Evolutionary conservation across 1,284 basidiomycete genomes (phyloP), one percentile per base, ranked within the genome.

Genomic region (Boletus mariae): DNA sequence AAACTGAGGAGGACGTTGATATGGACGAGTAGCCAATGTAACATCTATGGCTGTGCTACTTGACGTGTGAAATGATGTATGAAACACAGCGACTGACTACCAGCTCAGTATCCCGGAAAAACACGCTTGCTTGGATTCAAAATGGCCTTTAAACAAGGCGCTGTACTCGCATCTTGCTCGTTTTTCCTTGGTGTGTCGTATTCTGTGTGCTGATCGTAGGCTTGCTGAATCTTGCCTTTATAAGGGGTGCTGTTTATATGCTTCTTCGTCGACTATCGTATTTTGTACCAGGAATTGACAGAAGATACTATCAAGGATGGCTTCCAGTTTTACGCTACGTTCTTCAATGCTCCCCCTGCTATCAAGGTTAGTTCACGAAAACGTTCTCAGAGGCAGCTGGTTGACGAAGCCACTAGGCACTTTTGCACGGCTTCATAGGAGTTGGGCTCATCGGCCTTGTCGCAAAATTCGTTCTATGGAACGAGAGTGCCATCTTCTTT

Each of bases 401-500:
- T 58, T 61, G 42, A 56, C 47, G 17, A 49, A 25, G 43, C 28
- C 17, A 2, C 28, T 35, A 93, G 92, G 89, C 89, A 1, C 75
- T 94, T 47, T 76, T 95, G 58, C 92, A 95, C 70, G 87, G 81
- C 37, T 83, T 94, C 68, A 79, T 92, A 54, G 86, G 80, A 15
- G 75, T 93, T 8, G 89, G 90, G 15, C 68, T 95, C 43, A 60
- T 87, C 28, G 85, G 85, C 4, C 75, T 93, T 51, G 64, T 92
- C 13, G 77, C 82, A 51, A 95, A 95, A 71, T 75, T 95, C 56
- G 78, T 89, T 71, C 80, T 77, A 59, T 95, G 92, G 91, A 85
- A 85, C 68, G 92, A 95, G 64, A 91, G 87, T 61, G 93, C 93
- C 13, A 81, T 94, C 74, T 93, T 91, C 75, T 96, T 96, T 68